A percentile compares a stretch with the other conserved stretches of the same genome.
Conservation (phyloP, 1,284 basidiomycete species). For the Stygiomarasmius scandens region DNA sequence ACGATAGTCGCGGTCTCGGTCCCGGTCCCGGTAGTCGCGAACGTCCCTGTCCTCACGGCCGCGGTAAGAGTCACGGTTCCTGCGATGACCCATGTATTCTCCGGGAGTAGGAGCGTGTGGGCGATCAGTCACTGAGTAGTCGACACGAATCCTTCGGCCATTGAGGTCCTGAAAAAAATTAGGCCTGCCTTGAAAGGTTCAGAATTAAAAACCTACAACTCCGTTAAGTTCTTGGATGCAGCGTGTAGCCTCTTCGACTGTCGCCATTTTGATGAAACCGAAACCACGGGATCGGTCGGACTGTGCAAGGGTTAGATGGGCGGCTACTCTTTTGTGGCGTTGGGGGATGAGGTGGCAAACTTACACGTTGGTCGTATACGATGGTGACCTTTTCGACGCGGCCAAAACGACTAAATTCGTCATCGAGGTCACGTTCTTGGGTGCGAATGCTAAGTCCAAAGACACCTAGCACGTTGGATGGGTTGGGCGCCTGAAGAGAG, state of each 20-base stretch:
- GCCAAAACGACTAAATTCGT: slow-evolving; percentile 89
- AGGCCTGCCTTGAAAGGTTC: slow-evolving; percentile 3
- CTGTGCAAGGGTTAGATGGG: slow-evolving; percentile 41
- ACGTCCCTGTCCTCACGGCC: slow-evolving; percentile 39
- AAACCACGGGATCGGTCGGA: slow-evolving; percentile 97
- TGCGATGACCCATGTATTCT: slow-evolving; percentile 94
- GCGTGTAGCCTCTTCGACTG: slow-evolving; percentile 82
- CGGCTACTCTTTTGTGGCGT: slow-evolving; percentile 4
- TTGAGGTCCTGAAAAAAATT: slow-evolving; percentile 75
- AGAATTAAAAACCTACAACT: slow-evolving; percentile 57
- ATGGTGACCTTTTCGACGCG: slow-evolving; percentile 95
- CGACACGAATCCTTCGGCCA: slow-evolving; percentile 94
- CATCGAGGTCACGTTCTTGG: slow-evolving; percentile 90
- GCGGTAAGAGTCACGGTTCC: slow-evolving; percentile 60
- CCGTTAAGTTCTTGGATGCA: slow-evolving; percentile 95
- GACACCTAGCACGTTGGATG: slow-evolving; percentile 90
- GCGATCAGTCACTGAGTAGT: slow-evolving; percentile 92
- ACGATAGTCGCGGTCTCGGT: slow-evolving; percentile 45
- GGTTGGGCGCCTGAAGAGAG: slow-evolving; percentile 73
- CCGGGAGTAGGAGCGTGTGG: slow-evolving; percentile 97
- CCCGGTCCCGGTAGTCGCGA: slow-evolving; percentile 39
- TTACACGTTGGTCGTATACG: slow-evolving; percentile 96
- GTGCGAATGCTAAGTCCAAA: slow-evolving; percentile 97
- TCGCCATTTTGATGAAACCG: slow-evolving; percentile 94
- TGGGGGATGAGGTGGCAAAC: slow-evolving; percentile 35